A percentile compares a stretch with the other conserved stretches of the same genome.
These are phyloP conservation scores for Hirschioporus abietinus DNA, from an alignment of 768 basidiomycete genomes.

Conservation along the genomic window DNA sequence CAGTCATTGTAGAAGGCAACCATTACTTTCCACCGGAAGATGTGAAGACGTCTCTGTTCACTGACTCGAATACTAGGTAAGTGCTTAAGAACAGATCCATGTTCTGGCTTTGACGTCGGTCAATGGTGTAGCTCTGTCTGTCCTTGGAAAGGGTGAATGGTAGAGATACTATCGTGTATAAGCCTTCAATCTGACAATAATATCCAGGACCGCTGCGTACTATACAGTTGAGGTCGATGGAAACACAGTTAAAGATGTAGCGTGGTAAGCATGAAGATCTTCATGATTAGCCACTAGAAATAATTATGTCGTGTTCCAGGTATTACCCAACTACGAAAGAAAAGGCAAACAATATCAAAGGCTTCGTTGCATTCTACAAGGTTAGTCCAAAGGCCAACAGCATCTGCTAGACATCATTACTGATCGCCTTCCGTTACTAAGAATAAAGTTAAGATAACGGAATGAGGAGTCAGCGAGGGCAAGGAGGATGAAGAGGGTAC, in stretches of 20 bases:
- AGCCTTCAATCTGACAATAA: not conserved
- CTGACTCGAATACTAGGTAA: conserved; percentile 49
- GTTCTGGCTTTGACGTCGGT: not conserved
- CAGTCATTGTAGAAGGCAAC: conserved; percentile 59
- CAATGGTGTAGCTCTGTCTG: conserved; percentile 41
- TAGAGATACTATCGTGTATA: not conserved
- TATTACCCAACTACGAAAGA: conserved; percentile 57
- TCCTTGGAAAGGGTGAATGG: conserved; percentile 65
- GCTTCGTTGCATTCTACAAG: conserved; percentile 77
- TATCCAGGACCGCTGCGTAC: conserved; percentile 54
- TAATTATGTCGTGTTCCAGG: conserved; percentile 32
- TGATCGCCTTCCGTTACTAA: conserved; percentile 15
- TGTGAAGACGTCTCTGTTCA: conserved; percentile 42
- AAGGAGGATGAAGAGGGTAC: not conserved
- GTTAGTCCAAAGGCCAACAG: conserved; percentile 29
- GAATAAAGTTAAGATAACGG: conserved; percentile 35
- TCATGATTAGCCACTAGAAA: not conserved
- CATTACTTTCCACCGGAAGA: conserved; percentile 67
- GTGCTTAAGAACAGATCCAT: conserved; percentile 15
- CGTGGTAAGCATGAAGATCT: conserved; percentile 44
- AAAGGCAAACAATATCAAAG: conserved; percentile 57
- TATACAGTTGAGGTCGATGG: conserved; percentile 52
- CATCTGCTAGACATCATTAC: not conserved
- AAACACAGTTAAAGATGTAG: conserved; percentile 48
- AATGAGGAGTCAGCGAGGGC: conserved; percentile 7